Evolutionary conservation across 2,329 filamentous ascomycete genomes (phyloP).

Genomic region (Colletotrichum neosansevieriae): DNA sequence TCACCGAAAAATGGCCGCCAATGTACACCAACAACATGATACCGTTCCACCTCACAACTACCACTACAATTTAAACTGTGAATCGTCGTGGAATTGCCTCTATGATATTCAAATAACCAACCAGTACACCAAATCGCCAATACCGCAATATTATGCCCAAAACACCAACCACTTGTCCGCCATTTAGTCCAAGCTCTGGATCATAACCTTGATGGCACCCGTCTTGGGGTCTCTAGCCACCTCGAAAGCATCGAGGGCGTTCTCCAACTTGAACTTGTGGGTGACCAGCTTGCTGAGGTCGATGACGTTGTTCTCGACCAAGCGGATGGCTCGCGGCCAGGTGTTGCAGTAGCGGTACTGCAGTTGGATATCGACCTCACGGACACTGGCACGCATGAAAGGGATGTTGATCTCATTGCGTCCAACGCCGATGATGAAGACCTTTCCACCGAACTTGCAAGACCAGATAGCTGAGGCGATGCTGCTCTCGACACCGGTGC

Average conservation of each 20-base stretch:
- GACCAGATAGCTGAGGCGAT: constrained; percentile 89
- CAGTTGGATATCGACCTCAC: constrained; percentile 94
- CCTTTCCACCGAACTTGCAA: constrained; percentile 94
- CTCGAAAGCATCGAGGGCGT: constrained; percentile 90
- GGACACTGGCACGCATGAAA: constrained; percentile 91
- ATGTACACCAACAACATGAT: too few relatives aligned
- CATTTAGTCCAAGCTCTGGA: constrained; percentile 74
- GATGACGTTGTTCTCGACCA: constrained; percentile 87
- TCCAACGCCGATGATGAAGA: constrained; percentile 96
- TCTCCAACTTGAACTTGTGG: constrained; percentile 86
- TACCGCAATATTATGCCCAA: constrained; percentile 33
- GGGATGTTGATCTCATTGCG: constrained; percentile 96
- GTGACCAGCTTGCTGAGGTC: constrained; percentile 87
- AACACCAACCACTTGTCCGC: constrained; percentile 30
- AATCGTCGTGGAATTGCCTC: constrained; percentile 29
- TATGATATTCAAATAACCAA: constrained; percentile 28
- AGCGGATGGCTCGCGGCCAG: constrained; percentile 91
- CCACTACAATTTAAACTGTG: not conserved
- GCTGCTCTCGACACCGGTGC: constrained; percentile 93
- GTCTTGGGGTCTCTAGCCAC: constrained; percentile 89
- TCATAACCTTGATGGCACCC: constrained; percentile 97
- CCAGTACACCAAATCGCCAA: constrained; percentile 40
- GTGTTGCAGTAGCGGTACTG: constrained; percentile 98
- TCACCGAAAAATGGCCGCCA: not conserved
- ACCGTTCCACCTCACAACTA: too few relatives aligned